A percentile compares a stretch with the other conserved stretches of the same genome.
These are phyloP conservation scores for Datura wrightii DNA, from an alignment of 257 asterid species.

Conservation along the genomic window DNA sequence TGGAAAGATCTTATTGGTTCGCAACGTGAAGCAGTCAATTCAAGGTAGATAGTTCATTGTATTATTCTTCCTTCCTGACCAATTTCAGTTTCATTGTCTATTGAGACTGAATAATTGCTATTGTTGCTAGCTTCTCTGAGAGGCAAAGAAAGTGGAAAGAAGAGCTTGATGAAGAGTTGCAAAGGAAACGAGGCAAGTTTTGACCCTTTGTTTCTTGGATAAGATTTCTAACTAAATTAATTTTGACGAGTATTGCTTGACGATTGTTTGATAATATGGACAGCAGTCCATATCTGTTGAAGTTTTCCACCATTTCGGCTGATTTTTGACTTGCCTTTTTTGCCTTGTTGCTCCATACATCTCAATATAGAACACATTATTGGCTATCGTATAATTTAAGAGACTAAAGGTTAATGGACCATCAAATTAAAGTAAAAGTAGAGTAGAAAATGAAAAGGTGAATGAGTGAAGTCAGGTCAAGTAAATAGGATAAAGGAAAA, in stretches of 20 bases:
- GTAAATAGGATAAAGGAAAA: not conserved
- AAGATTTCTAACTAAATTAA: not conserved
- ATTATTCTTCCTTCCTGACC: conserved; percentile 6
- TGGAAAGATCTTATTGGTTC: conserved; percentile 57
- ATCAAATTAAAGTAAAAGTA: not conserved
- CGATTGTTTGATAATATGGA: not conserved
- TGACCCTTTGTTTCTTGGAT: not conserved
- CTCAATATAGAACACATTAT: not conserved
- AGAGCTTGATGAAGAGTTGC: conserved; percentile 96
- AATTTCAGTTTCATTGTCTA: not conserved
- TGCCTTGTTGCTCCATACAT: not conserved
- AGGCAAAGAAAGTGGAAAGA: conserved; percentile 93
- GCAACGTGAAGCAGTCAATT: conserved; percentile 69
- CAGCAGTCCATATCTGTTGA: not conserved
- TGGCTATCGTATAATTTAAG: not conserved
- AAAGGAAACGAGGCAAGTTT: conserved; percentile 82
- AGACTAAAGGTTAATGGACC: conserved; percentile 1
- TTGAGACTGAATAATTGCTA: conserved; percentile 36
- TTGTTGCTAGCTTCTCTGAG: conserved; percentile 66
- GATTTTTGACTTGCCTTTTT: not conserved
- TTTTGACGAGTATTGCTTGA: not conserved
- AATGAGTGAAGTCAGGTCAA: not conserved
- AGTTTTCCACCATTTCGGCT: not conserved
- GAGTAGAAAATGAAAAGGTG: conserved; percentile 13
- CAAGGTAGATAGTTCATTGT: conserved; percentile 54